A percentile compares a stretch with the other conserved stretches of the same genome.
These are phyloP conservation scores for Didymella glomerata DNA, from an alignment of 2,329 filamentous ascomycete species.

Conservation along the genomic window DNA sequence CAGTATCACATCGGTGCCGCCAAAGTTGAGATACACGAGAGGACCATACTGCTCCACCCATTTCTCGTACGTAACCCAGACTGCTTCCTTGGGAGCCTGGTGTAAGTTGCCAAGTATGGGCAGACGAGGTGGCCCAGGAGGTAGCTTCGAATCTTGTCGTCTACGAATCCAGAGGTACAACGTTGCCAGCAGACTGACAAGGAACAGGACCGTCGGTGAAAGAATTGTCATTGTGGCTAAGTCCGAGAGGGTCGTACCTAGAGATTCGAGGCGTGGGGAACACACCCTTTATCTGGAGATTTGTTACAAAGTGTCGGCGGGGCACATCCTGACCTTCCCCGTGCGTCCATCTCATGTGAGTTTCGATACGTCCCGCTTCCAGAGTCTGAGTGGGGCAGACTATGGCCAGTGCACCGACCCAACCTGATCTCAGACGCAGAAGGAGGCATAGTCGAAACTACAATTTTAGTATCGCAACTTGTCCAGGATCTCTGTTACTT, in stretches of 20 bases:
- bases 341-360: neutral
- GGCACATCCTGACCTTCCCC: neutral
- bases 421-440: neutral
- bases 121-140: slow-evolving; percentile 41
- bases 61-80: slow-evolving; percentile 40
- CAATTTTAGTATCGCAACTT: neutral
- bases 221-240: neutral
- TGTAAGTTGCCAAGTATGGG: slow-evolving; percentile 48
- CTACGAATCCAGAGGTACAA: neutral
- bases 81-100: slow-evolving; percentile 36
- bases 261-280: neutral
- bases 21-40: slow-evolving; percentile 44
- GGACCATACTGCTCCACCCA: slow-evolving; percentile 50
- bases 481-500: neutral
- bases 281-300: neutral
- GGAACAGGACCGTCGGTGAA: neutral
- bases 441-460: neutral
- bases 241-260: neutral
- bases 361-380: neutral
- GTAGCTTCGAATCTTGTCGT: slow-evolving; percentile 19
- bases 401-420: neutral
- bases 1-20: slow-evolving; percentile 45
- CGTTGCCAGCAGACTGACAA: neutral
- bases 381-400: neutral
- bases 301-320: neutral